Evolutionary conservation across 2,329 filamentous ascomycete genomes (phyloP).

Genomic region (Cadophora sp.): DNA sequence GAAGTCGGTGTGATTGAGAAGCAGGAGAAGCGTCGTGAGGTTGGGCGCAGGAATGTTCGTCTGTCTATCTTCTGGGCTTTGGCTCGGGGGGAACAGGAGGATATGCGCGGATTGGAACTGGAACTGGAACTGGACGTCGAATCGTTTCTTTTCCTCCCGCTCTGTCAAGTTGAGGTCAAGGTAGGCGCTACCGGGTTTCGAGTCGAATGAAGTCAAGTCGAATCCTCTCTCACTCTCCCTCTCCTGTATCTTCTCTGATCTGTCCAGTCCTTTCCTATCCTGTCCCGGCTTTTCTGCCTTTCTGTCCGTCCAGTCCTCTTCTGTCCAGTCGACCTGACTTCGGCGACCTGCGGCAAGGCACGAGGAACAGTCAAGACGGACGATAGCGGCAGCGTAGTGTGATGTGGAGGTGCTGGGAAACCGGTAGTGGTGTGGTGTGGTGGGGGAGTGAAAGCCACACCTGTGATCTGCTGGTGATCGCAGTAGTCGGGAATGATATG

Average conservation of each 20-base stretch:
- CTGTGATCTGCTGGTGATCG: constrained; percentile 13
- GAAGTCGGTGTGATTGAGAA: constrained; percentile 6
- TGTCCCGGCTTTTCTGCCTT: neutral
- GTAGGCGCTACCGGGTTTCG: neutral
- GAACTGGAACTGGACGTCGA: neutral
- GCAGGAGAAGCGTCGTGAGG: neutral
- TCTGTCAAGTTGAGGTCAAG: constrained; percentile 8
- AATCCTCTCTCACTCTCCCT: neutral
- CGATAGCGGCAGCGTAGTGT: neutral
- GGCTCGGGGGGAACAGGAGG: neutral
- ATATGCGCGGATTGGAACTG: neutral
- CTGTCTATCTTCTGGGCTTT: neutral
- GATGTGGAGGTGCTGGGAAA: constrained; percentile 19
- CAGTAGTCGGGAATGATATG: constrained; percentile 2
- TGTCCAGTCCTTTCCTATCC: constrained; percentile 3
- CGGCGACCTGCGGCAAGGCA: constrained; percentile 26
- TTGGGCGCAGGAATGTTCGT: neutral
- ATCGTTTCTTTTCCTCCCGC: neutral
- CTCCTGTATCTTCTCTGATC: constrained; percentile 4
- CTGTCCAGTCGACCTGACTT: constrained; percentile 16
- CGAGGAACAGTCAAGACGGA: constrained; percentile 15
- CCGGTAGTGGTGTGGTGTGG: constrained; percentile 11
- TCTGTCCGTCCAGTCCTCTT: constrained; percentile 6
- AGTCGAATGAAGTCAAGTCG: neutral
- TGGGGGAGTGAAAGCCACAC: constrained; percentile 15